Evolutionary conservation across 345 rosid genomes (phyloP), one percentile per base, ranked within the genome.

Genomic region (Gossypium anomalum): DNA sequence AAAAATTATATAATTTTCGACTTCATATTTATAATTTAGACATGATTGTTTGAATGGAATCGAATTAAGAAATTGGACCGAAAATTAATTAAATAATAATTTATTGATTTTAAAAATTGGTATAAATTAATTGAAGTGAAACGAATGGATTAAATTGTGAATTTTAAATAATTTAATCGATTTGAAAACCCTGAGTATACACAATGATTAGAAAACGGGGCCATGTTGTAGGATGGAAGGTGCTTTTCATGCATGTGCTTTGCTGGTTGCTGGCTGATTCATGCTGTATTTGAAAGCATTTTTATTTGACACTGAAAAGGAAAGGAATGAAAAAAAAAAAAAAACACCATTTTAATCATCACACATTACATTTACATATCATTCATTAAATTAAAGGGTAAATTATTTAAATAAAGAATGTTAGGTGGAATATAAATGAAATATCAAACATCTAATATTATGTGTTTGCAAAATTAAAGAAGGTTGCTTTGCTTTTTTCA

Each of bases 401-500:
- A 48, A 65, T 58, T 29, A 22, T 22, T 51, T 64, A 57, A n/a
- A 19, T 51, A 51, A 7, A 55, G 34, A 53, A 17, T 7, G 67
- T 67, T 67, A 57, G 67, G 78, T 57, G 27, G 63, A 75, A 75
- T 2, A 17, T 44, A 27, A 75, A 71, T n/a, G 2, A 41, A 23
- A 22, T 3, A 11, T 22, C 34, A 23, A n/a, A 14, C 16, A 1
- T 23, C 2, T 23, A 23, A 23, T 1, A 16, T 49, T 52, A 52
- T 53, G 7, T 11, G 5, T 3, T 10, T 22, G 77, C 29, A 52
- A 52, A 49, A 51, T 34, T 38, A 45, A 47, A 69, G 25, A 48
- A 15, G 71, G 66, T 55, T 56, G 64, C 70, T 57, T 67, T 67
- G 48, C 38, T 15, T 67, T 67, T 19, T 43, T 44, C 1, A 23